phyloP scores from a whole-genome alignment of 345 rosid genomes.

The Psidium guajava region DNA sequence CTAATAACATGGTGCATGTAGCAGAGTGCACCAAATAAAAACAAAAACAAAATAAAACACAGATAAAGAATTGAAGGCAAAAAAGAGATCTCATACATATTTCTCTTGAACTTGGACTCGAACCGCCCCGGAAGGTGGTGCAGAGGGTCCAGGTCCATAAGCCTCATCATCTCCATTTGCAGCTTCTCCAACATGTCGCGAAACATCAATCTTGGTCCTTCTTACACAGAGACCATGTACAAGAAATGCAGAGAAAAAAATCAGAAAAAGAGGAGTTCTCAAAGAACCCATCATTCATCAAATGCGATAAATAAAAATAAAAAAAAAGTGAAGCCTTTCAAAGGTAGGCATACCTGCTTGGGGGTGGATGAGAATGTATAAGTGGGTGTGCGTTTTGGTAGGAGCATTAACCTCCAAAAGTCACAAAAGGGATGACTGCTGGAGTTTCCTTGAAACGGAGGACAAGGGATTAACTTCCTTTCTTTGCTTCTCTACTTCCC shows the following conservation, averaged over 20 bases:
- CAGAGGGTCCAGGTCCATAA: not conserved
- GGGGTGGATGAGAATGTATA: not conserved
- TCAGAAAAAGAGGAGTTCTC: not conserved
- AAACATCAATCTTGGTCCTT: not conserved
- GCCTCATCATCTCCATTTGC: not conserved
- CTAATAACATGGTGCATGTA: not conserved
- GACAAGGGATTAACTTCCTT: not conserved
- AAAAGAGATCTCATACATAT: not conserved
- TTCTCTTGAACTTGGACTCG: not conserved
- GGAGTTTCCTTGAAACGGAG: not conserved
- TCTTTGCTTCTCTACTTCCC: not conserved
- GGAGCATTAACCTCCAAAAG: not conserved
- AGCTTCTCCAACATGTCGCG: not conserved
- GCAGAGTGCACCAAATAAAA: not conserved
- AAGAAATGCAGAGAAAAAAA: not conserved
- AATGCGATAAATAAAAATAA: not conserved
- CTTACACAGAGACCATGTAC: not conserved
- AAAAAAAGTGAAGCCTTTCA: not conserved
- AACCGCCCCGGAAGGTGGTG: not conserved
- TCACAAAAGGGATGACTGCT: not conserved
- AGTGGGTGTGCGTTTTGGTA: not conserved
- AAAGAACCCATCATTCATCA: not conserved
- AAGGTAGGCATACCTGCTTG: not conserved
- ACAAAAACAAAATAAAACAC: not conserved
- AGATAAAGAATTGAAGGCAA: not conserved